These are phyloP conservation scores for Scenedesmus sp. DNA, from an alignment of 163 green algal species.

Conservation along the genomic window DNA sequence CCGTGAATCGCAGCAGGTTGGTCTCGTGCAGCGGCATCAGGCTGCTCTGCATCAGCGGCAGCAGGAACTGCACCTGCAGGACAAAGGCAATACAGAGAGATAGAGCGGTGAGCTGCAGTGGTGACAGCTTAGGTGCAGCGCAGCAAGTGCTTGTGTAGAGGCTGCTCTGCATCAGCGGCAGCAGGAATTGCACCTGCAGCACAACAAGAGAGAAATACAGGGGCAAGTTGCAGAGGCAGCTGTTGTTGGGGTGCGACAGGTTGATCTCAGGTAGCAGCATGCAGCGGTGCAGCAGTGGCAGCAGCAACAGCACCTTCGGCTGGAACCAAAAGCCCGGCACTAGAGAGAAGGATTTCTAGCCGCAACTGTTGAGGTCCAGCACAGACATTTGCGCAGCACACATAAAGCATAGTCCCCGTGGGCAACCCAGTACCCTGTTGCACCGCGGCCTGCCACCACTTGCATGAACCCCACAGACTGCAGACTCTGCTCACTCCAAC, in stretches of 20 bases:
- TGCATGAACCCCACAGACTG: no score
- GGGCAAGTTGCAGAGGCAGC: neutral
- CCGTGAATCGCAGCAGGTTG: constrained; percentile 76
- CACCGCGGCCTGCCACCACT: no score
- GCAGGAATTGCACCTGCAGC: constrained; percentile 34
- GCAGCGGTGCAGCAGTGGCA: neutral
- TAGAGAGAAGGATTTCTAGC: no score
- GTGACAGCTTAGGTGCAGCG: neutral
- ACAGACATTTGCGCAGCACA: no score
- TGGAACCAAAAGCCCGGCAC: no score
- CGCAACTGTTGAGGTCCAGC: no score
- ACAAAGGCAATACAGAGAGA: neutral
- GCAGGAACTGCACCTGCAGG: constrained; percentile 42
- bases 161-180: constrained; percentile 14
- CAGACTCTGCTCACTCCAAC: no score
- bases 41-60: constrained; percentile 27
- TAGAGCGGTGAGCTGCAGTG: neutral
- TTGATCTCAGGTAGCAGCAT: constrained; percentile 55
- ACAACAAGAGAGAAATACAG: neutral
- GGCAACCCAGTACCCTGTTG: no score
- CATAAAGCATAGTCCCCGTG: no score
- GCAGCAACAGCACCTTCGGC: neutral
- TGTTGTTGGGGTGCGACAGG: constrained; percentile 32
- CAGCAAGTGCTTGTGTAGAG: constrained; percentile 60
- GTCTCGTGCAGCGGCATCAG: constrained; percentile 44